Conservation (phyloP, 345 rosid genomes). For the Toxicodendron radicans region DNA sequence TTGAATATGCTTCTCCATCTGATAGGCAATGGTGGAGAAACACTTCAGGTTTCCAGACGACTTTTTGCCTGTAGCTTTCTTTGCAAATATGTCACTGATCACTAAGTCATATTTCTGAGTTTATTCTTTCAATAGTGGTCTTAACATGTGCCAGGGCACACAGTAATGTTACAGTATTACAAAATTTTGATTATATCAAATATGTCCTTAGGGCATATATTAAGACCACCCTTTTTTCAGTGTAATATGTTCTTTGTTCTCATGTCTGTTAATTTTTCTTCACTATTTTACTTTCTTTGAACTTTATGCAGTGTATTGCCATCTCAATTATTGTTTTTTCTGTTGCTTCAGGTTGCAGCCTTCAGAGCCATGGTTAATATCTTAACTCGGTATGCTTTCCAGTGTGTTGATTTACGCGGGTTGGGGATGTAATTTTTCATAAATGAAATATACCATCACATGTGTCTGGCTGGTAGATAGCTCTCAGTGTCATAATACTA, state of each 20-base stretch:
- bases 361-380: constrained; percentile 99
- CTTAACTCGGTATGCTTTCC: constrained; percentile 70
- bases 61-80: constrained; percentile 11
- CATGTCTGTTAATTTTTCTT: constrained; percentile 5
- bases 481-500: background rate
- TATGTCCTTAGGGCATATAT: too few relatives aligned
- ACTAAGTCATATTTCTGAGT: background rate
- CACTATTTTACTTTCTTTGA: background rate
- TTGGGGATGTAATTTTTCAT: background rate
- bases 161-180: too few relatives aligned
- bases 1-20: constrained; percentile 98
- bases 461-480: background rate
- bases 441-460: background rate
- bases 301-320: constrained; percentile 20
- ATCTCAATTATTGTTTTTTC: constrained; percentile 23
- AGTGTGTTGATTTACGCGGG: background rate
- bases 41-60: constrained; percentile 74
- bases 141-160: background rate
- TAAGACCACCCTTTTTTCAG: too few relatives aligned
- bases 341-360: constrained; percentile 88
- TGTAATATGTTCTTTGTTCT: constrained; percentile 1
- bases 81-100: background rate
- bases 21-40: constrained; percentile 99
- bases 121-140: background rate
- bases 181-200: too few relatives aligned